A percentile compares a stretch with the other conserved stretches of the same genome.
These are phyloP conservation scores for Hypericum perforatum DNA, from an alignment of 345 rosid species.

Conservation along the genomic window DNA sequence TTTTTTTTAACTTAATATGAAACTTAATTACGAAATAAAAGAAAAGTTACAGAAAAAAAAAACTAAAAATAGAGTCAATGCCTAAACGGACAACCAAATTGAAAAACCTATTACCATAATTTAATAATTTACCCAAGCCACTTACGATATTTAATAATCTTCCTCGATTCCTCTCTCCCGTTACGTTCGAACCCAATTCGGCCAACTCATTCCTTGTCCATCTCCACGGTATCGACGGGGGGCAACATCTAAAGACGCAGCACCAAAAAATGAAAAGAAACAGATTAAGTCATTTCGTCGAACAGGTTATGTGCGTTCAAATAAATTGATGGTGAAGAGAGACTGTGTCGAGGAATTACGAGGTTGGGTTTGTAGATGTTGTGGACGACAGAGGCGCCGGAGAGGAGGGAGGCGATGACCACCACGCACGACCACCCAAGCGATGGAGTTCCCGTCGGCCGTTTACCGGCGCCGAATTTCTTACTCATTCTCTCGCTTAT, in stretches of 20 bases:
- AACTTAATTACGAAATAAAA: no score
- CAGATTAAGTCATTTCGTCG: constrained; percentile 29
- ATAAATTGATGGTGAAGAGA: no score
- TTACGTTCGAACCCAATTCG: no score
- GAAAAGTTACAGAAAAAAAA: no score
- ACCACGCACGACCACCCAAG: constrained; percentile 45
- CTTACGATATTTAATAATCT: no score
- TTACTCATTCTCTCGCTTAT: constrained; percentile 23
- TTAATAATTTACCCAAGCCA: no score
- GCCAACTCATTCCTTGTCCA: constrained; percentile 9
- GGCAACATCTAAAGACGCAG: constrained; percentile 31
- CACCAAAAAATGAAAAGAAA: not conserved
- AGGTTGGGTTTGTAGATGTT: constrained; percentile 58
- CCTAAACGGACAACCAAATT: no score
- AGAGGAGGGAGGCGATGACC: constrained; percentile 54
- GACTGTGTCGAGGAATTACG: constrained; percentile 15
- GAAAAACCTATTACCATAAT: no score
- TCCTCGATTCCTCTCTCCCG: no score
- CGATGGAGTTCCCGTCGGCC: constrained; percentile 66
- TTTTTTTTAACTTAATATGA: no score
- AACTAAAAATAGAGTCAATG: no score
- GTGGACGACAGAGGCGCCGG: constrained; percentile 70
- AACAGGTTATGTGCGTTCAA: constrained; percentile 21
- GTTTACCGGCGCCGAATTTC: constrained; percentile 40
- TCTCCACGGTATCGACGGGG: constrained; percentile 27